phyloP scores from a whole-genome alignment of 345 rosid genomes.

The Atalantia buxifolia region DNA sequence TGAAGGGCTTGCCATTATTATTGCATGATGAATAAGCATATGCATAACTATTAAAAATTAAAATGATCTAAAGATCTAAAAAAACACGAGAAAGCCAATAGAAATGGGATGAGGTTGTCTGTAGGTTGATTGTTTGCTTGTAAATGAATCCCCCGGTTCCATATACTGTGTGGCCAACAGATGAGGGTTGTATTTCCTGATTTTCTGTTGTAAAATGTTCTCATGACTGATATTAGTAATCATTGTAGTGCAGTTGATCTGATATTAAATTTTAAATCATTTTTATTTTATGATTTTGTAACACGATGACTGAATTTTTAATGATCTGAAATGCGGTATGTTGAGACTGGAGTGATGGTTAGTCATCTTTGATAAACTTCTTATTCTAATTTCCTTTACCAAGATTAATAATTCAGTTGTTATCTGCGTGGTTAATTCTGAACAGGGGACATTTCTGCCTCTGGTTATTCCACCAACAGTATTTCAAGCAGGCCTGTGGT shows the following conservation, averaged over 20 bases:
- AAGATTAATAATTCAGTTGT: conserved; percentile 1
- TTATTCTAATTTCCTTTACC: not conserved
- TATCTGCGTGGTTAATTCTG: conserved; percentile 15
- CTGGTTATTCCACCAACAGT: conserved; percentile 81
- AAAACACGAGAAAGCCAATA: not conserved
- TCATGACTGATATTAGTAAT: not conserved
- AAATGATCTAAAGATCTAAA: not conserved
- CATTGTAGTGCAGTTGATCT: not conserved
- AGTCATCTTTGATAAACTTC: not conserved
- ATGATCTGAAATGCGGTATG: not conserved
- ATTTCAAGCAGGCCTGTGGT: conserved; percentile 86
- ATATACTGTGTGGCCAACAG: not conserved
- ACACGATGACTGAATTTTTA: not conserved
- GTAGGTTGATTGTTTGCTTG: not conserved
- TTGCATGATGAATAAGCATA: not conserved
- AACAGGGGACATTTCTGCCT: conserved; percentile 89
- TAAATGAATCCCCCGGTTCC: not conserved
- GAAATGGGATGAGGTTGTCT: not conserved
- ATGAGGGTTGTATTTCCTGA: not conserved
- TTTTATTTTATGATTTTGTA: not conserved
- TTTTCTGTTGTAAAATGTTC: not conserved
- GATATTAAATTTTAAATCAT: not conserved
- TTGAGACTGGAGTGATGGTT: conserved; percentile 7
- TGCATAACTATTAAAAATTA: not conserved
- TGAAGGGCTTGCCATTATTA: not conserved